phyloP scores from a whole-genome alignment of 2,329 filamentous ascomycete species.

The Aspergillus ochraceus region DNA sequence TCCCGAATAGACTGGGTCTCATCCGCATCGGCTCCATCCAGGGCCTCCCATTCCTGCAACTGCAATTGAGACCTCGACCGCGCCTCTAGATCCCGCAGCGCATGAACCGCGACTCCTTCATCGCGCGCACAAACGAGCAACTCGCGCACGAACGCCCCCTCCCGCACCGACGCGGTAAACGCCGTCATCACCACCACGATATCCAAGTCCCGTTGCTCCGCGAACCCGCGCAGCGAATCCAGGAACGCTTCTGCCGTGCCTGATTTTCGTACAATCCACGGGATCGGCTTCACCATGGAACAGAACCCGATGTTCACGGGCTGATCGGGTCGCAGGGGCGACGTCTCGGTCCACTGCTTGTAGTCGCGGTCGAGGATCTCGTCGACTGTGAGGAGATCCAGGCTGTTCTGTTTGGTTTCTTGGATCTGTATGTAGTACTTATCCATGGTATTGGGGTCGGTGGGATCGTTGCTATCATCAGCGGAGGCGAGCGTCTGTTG shows the following conservation, averaged over 20 bases:
- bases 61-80: constrained; percentile 46
- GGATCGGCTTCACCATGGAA: constrained; percentile 57
- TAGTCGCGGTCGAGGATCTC: constrained; percentile 64
- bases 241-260: constrained; percentile 37
- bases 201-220: constrained; percentile 46
- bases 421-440: constrained; percentile 54
- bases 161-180: constrained; percentile 41
- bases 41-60: constrained; percentile 32
- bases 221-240: constrained; percentile 46
- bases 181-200: constrained; percentile 63
- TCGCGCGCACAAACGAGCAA: constrained; percentile 52
- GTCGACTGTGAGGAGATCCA: constrained; percentile 52
- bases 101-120: constrained; percentile 31
- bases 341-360: constrained; percentile 58
- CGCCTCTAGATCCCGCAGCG: constrained; percentile 48
- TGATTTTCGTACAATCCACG: constrained; percentile 55
- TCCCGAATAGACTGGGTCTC: constrained; percentile 17
- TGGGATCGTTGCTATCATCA: neutral
- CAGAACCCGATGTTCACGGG: constrained; percentile 56
- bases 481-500: constrained; percentile 48
- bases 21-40: constrained; percentile 26
- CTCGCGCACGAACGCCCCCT: constrained; percentile 51
- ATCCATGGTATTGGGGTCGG: constrained; percentile 14
- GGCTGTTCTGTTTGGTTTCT: constrained; percentile 55
- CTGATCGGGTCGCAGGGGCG: constrained; percentile 25